A percentile compares a stretch with the other conserved stretches of the same genome.
Evolutionary conservation across 495 filamentous ascomycete genomes (phyloP).

Genomic region (Penicillium canariense): DNA sequence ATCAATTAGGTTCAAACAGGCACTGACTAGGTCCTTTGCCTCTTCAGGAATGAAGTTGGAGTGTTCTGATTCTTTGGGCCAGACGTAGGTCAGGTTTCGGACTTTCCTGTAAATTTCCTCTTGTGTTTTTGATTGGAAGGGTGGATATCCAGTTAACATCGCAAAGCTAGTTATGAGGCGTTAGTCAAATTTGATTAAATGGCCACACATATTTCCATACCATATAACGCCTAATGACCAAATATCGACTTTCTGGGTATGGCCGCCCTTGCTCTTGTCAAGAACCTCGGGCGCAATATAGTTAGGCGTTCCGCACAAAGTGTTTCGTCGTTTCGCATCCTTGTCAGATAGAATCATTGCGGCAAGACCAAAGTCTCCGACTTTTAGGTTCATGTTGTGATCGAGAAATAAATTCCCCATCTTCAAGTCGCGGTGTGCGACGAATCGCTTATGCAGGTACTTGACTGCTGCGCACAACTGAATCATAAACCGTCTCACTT

Average conservation of each 20-base stretch:
- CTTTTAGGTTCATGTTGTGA: constrained; percentile 93
- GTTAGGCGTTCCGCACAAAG: constrained; percentile 94
- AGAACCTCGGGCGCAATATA: constrained; percentile 98
- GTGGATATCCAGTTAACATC: constrained; percentile 85
- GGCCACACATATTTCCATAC: constrained; percentile 45
- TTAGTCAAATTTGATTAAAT: constrained; percentile 15
- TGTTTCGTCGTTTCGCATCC: constrained; percentile 81
- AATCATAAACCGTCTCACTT: constrained; percentile 86
- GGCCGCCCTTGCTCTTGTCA: constrained; percentile 70
- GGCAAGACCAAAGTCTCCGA: constrained; percentile 97
- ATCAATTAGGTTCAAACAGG: constrained; percentile 69
- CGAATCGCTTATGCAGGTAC: constrained; percentile 90
- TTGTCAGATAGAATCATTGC: constrained; percentile 83
- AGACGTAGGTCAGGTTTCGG: constrained; percentile 68
- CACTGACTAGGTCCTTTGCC: constrained; percentile 76
- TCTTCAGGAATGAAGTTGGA: constrained; percentile 51
- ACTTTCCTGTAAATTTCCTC: constrained; percentile 84
- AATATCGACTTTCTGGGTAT: constrained; percentile 91
- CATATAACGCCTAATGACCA: constrained; percentile 97
- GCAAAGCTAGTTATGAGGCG: constrained; percentile 59
- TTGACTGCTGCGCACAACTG: constrained; percentile 96
- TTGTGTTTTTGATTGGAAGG: constrained; percentile 82
- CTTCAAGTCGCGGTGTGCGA: constrained; percentile 96
- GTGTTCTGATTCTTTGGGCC: constrained; percentile 59
- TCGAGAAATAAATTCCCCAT: constrained; percentile 98